Evolutionary conservation across 164 flowering plant genomes (phyloP), one percentile per base, ranked within the genome.

Genomic region (Akebia trifoliata): DNA sequence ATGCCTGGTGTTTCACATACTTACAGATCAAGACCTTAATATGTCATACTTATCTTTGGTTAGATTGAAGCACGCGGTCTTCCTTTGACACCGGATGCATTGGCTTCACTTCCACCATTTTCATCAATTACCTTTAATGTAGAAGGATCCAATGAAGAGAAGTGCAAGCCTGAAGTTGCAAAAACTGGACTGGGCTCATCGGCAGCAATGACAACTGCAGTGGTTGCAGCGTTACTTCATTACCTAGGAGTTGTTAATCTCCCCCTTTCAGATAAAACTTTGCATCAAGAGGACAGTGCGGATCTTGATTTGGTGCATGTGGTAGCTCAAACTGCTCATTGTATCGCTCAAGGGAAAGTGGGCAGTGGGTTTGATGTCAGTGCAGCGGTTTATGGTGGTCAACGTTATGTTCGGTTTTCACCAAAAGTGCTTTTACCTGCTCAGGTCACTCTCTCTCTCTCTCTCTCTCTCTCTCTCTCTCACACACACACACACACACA

Each of bases 331-430:
- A 84, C 76, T 72, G 89, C 95, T 48, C 99, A 94, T 56, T 94
- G 97, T 61, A 74, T 94, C 56, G 99, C 99, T 25, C 99, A 94
- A 74, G 99, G 99, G 64, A 94, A 94, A 70, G 93, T 94, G 48
- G 99, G 99, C 37, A 94, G 99, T 76, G 99, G 99, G 8, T 94
- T 94, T 83, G 99, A 94, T 80, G 97, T 94, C 72, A 87, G 97
- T 64, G 80, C 94, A 73, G 97, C 96, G 38, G 97, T 94, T 65
- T 94, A 83, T 81, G 99, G 99, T 4, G 87, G 99, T 78, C 99
- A 94, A 64, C 90, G 88, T 17, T 94, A 90, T 77, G 76, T 90
- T 45, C 85, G 99, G 8, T 94, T 94, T 74, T 94, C 97, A 46
- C 96, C 99, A 30, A 85, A 74, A 50, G 87, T 94, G 62, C 76